Evolutionary conservation across 495 filamentous ascomycete genomes (phyloP), one percentile per base, ranked within the genome.

Genomic region (Penicillium diatomitis): DNA sequence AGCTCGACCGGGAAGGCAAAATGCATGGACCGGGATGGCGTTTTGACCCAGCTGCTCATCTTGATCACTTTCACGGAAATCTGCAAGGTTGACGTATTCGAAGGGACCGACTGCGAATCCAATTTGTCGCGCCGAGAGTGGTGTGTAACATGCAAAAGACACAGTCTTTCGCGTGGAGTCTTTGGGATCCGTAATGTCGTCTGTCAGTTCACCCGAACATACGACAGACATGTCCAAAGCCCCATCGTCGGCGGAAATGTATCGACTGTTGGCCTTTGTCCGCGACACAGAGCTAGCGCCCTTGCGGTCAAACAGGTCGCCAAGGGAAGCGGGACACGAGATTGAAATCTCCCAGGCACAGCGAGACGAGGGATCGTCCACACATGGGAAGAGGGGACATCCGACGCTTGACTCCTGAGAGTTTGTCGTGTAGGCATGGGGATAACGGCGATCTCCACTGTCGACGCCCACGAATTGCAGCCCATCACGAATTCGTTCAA

Each of bases 61-160:
- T 45, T 92, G 87, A 46, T 91, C 87, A 49, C 85, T 86, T 45
- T 89, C 88, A 11, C 94, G 83, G 58, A 87, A 95, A 55, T 92
- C 86, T 6, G 87, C 84, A 6, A 99, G 70, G 58, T 96, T 88
- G 42, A 96, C 79, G 56, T 89, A 83, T 61, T 96, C 89, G 61
- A 99, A 99, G 9, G 94, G 92, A 0, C 94, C 92, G 30, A 96
- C 78, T 8, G 86, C 86, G 63, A 99, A 91, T 3, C 88, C 88
- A 55, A 99, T 81, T 59, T 97, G 89, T 46, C 88, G 85, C 4
- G 90, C 80, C 4, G 89, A 81, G 3, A 92, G 77, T 29, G 85
- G 77, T 34, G 79, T 79, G 34, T 75, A 68, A 48, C 81, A 81
- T 30, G 78, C 78, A 58, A 97, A 99, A 0, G 84, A 85, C 50